phyloP scores from a whole-genome alignment of 2,329 filamentous ascomycete species.

The Aschersonia sp. region DNA sequence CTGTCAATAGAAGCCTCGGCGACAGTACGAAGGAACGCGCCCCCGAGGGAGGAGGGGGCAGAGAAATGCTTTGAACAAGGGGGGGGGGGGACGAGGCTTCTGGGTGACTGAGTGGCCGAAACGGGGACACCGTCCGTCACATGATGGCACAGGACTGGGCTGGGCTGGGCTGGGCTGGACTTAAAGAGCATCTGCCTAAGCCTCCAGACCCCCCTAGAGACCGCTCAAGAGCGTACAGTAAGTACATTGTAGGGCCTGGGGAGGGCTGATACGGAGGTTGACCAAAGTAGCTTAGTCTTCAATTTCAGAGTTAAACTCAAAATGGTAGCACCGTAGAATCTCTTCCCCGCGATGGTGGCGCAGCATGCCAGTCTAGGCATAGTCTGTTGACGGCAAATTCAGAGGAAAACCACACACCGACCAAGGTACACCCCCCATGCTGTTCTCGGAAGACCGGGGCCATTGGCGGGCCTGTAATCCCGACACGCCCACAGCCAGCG shows the following conservation, averaged over 20 bases:
- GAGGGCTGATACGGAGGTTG: neutral
- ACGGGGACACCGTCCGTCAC: slow-evolving; percentile 2
- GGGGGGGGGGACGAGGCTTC: neutral
- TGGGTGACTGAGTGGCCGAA: neutral
- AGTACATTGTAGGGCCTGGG: neutral
- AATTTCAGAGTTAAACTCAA: neutral
- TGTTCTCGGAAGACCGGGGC: neutral
- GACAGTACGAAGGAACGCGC: neutral
- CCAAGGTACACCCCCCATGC: neutral
- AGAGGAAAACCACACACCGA: neutral
- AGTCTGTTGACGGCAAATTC: neutral
- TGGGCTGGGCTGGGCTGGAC: neutral
- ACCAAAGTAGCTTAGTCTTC: neutral
- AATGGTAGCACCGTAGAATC: neutral
- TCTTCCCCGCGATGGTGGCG: neutral
- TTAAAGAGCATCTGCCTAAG: neutral
- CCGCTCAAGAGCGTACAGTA: neutral
- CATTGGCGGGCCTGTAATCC: no score
- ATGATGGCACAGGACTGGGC: slow-evolving; percentile 2
- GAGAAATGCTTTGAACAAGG: neutral
- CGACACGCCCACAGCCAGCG: no score
- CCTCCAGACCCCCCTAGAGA: neutral
- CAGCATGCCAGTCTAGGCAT: neutral
- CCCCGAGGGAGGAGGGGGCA: neutral
- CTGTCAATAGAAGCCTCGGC: neutral